A percentile compares a stretch with the other conserved stretches of the same genome.
phyloP scores from a whole-genome alignment of 768 basidiomycete genomes.

The Suillus placidus region DNA sequence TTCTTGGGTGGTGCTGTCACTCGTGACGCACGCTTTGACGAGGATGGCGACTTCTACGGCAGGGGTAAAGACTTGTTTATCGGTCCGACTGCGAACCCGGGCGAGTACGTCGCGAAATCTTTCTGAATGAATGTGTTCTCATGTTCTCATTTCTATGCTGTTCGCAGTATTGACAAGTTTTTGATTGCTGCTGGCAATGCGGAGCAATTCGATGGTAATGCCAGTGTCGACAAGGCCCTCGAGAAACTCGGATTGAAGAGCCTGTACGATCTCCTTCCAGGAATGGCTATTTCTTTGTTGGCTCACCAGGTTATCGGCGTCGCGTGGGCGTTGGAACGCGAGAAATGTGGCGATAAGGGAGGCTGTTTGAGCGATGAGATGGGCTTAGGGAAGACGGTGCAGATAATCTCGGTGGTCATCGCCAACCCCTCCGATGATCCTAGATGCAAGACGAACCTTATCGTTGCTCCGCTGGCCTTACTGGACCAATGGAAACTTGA shows the following conservation, averaged over 20 bases:
- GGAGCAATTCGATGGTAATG: slow-evolving; percentile 60
- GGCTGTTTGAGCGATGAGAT: slow-evolving; percentile 41
- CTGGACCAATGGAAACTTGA: slow-evolving; percentile 69
- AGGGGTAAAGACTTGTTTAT: slow-evolving; percentile 46
- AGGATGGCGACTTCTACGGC: slow-evolving; percentile 50
- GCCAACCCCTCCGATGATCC: slow-evolving; percentile 54
- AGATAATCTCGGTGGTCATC: slow-evolving; percentile 64
- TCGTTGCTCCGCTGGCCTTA: slow-evolving; percentile 67
- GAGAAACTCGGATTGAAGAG: slow-evolving; percentile 51
- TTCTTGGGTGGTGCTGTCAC: too few relatives aligned
- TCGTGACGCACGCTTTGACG: slow-evolving; percentile 39
- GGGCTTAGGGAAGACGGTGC: slow-evolving; percentile 64
- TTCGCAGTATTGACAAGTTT: slow-evolving; percentile 51
- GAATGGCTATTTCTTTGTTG: slow-evolving; percentile 65
- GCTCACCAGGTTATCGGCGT: slow-evolving; percentile 65
- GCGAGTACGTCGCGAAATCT: slow-evolving; percentile 44
- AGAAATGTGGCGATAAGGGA: slow-evolving; percentile 33
- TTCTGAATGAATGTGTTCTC: neutral
- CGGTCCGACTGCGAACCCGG: slow-evolving; percentile 49
- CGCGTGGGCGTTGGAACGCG: slow-evolving; percentile 45
- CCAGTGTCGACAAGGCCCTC: slow-evolving; percentile 58
- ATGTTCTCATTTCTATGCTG: slow-evolving; percentile 6
- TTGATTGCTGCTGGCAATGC: slow-evolving; percentile 57
- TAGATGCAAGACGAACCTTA: slow-evolving; percentile 61
- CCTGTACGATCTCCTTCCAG: slow-evolving; percentile 52